Evolutionary conservation across 805 yeast genomes (phyloP), one percentile per base, ranked within the genome.

Genomic region (Candida qinlingensis): DNA sequence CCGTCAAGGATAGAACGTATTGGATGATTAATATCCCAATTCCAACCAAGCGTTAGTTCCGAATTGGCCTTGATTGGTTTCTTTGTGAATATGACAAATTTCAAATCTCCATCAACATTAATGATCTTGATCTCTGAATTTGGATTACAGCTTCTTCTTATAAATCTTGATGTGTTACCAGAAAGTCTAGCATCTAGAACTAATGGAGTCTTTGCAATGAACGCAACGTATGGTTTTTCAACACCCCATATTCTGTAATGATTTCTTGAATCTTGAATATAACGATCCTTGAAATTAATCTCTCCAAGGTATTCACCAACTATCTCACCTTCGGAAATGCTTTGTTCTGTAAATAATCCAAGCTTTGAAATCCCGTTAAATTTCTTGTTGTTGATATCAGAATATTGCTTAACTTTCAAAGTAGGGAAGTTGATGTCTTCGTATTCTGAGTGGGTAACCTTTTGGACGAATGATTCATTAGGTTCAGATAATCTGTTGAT

Each of bases 1-100:
- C 68, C 63, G n/a, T 75, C 69, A 28, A 69, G 64, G 28, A 76
- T 70, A 54, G 74, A 73, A 46, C 71, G 68, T 37, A 89, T 85
- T 2, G 97, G 96, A 62, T 90, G 96, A 13, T 69, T 54, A 4
- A 66, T 61, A 60, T 90, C 96, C 96, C 97, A 92, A 51, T 84
- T 87, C 98, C 98, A 92, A 2, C 82, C 79, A 8, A 89, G 65
- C 0, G 91, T 76, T 25, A 92, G 66, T 60, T 91, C 97, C 37
- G 81, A 78, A n/a, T 81, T 89, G 8, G 73, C 65, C 45, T 72
- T 70, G 29, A 91, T 77, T 3, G 78, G 77, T 42, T 71, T 74
- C 1, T 74, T 64, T 0, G 96, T 78, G 30, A 70, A 70, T 8
- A 87, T 72, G 7, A 79, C 70, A 59, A 87, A 81, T 47, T 74